A percentile compares a stretch with the other conserved stretches of the same genome.
Conservation (phyloP, 371 early-diverging fungal species). For the Mucor plumbeus region DNA sequence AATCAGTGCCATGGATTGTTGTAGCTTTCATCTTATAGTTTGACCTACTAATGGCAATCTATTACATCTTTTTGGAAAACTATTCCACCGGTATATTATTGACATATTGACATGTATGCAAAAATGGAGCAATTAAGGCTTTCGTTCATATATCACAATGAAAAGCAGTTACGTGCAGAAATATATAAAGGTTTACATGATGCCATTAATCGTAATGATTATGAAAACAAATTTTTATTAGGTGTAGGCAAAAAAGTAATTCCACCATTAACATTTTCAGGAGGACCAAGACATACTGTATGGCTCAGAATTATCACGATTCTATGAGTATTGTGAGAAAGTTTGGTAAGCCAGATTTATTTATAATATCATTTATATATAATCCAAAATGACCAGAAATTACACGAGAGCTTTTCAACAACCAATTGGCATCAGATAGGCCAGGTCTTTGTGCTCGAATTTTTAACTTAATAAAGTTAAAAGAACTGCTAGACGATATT, state of each 20-base stretch:
- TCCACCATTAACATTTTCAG: conserved; percentile 26
- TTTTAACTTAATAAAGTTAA: conserved; percentile 33
- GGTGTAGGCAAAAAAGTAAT: too few species aligned
- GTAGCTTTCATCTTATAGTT: not conserved
- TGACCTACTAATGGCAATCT: not conserved
- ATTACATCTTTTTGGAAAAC: not conserved
- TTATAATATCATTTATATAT: conserved; percentile 46
- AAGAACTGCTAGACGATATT: conserved; percentile 30
- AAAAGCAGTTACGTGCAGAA: not conserved
- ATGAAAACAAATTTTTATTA: not conserved
- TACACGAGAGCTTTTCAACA: conserved; percentile 11
- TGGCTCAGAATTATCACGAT: conserved; percentile 38
- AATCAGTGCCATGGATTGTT: not conserved
- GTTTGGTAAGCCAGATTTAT: conserved; percentile 34
- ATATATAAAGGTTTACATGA: conserved; percentile 1
- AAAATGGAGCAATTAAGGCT: not conserved
- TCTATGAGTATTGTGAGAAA: conserved; percentile 30
- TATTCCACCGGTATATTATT: conserved; percentile 11
- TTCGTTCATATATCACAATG: not conserved
- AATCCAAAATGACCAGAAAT: conserved; percentile 43
- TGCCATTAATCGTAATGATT: not conserved
- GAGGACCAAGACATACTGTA: conserved; percentile 35
- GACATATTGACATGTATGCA: conserved; percentile 5
- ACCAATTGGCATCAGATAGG: conserved; percentile 20
- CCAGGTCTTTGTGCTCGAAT: conserved; percentile 27